phyloP scores from a whole-genome alignment of 2,329 filamentous ascomycete genomes.

The Pseudopithomyces maydicus region DNA sequence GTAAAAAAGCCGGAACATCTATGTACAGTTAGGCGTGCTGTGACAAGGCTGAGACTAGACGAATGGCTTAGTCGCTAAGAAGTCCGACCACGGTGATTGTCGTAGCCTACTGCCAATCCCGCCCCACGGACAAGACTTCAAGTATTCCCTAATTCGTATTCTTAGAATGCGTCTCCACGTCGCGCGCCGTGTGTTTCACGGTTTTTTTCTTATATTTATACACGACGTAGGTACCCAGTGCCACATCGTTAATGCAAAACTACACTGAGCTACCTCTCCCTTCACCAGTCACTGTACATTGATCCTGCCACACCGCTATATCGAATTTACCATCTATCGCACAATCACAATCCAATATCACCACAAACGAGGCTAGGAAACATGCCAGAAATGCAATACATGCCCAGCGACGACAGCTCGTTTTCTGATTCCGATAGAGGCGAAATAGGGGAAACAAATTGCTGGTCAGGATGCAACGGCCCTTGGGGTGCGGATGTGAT shows the following conservation, averaged over 20 bases:
- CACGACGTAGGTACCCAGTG: too few species aligned
- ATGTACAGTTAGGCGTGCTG: background rate
- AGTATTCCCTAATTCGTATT: too few species aligned
- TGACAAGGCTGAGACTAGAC: background rate
- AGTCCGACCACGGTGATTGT: background rate
- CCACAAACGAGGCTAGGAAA: background rate
- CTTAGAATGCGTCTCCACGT: too few species aligned
- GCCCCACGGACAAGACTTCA: too few species aligned
- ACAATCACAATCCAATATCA: background rate
- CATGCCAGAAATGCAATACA: slow-evolving; percentile 22
- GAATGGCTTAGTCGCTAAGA: background rate
- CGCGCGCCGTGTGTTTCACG: too few species aligned
- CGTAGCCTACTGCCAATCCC: too few species aligned
- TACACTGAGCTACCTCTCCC: too few species aligned
- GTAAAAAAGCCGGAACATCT: background rate
- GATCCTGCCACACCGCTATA: too few species aligned
- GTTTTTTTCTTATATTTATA: too few species aligned
- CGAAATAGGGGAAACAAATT: slow-evolving; percentile 7
- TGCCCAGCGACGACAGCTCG: slow-evolving; percentile 1
- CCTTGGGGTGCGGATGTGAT: slow-evolving; percentile 9
- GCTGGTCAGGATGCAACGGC: slow-evolving; percentile 14
- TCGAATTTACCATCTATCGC: background rate
- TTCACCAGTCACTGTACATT: too few species aligned
- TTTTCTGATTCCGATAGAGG: slow-evolving; percentile 11
- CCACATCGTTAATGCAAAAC: too few species aligned